Conservation (phyloP, 139 green algal genomes). For the Micromonas pusilla region DNA sequence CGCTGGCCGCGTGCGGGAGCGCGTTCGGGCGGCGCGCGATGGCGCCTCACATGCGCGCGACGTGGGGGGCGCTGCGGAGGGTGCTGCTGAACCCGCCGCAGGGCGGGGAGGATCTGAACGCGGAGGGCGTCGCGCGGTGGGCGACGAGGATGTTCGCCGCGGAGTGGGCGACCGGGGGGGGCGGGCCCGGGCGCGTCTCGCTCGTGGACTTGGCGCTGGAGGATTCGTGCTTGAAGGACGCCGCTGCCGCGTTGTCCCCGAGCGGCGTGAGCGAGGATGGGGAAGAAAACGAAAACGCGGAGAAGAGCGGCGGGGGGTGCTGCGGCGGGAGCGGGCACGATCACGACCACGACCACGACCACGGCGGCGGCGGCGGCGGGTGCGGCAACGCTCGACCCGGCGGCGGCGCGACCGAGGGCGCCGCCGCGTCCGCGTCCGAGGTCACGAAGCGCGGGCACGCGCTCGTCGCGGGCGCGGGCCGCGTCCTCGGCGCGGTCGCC, state of each 20-base stretch:
- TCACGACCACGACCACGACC: not conserved
- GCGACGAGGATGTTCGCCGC: not conserved
- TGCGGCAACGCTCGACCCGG: not conserved
- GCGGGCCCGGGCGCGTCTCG: not conserved
- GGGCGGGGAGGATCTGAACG: not conserved
- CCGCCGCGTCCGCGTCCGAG: not conserved
- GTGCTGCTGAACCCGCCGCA: not conserved
- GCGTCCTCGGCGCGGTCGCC: conserved; percentile 1
- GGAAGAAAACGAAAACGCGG: not conserved
- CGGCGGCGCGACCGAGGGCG: not conserved
- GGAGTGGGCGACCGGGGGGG: not conserved
- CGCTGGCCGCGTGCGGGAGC: not conserved
- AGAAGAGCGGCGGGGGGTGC: not conserved
- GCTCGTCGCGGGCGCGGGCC: not conserved
- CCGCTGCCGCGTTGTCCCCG: not conserved
- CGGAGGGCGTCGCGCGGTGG: not conserved
- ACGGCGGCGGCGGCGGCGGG: not conserved
- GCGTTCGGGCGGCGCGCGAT: not conserved
- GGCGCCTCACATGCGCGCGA: not conserved
- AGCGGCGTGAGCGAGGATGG: not conserved
- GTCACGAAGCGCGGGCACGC: not conserved
- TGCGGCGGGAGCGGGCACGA: not conserved
- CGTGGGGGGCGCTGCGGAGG: not conserved
- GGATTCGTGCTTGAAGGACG: not conserved
- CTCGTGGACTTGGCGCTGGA: not conserved